These are phyloP conservation scores for Fusarium dlaminii DNA, from an alignment of 2,329 filamentous ascomycete genomes.

Conservation along the genomic window DNA sequence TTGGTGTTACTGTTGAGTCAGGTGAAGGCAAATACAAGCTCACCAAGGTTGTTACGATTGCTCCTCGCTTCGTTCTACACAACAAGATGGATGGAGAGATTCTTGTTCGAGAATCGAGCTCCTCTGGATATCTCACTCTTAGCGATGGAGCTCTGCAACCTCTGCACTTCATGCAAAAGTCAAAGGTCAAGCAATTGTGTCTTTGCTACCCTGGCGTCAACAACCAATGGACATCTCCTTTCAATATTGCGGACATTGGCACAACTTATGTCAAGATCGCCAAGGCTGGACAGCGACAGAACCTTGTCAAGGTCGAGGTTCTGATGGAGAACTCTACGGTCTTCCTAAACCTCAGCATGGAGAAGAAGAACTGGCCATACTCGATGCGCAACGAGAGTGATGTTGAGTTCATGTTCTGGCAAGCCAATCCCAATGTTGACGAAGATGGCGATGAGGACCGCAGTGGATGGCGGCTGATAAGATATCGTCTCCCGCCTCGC, in stretches of 20 bases:
- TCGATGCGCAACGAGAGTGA: constrained; percentile 99
- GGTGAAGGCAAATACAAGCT: constrained; percentile 98
- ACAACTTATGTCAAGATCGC: constrained; percentile 94
- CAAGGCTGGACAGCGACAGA: constrained; percentile 88
- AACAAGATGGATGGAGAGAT: constrained; percentile 92
- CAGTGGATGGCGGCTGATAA: constrained; percentile 90
- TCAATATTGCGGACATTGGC: constrained; percentile 95
- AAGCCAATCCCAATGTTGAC: constrained; percentile 91
- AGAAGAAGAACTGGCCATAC: constrained; percentile 97
- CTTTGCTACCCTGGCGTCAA: constrained; percentile 93
- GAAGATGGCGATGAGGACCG: constrained; percentile 87
- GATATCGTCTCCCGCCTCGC: constrained; percentile 88
- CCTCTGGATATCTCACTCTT: constrained; percentile 83
- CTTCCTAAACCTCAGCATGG: constrained; percentile 88
- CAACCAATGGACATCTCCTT: constrained; percentile 97
- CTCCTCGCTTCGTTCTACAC: constrained; percentile 91
- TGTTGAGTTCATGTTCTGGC: constrained; percentile 95
- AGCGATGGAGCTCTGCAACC: constrained; percentile 83
- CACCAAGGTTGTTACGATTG: constrained; percentile 92
- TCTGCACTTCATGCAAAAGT: constrained; percentile 88
- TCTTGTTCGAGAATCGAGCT: constrained; percentile 89
- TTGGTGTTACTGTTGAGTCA: constrained; percentile 87
- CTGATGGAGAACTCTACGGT: constrained; percentile 93
- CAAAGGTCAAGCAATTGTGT: constrained; percentile 85
- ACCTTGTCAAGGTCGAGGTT: constrained; percentile 86